Evolutionary conservation across 2,329 filamentous ascomycete species (phyloP).

Genomic region (Colletotrichum liaoningense): DNA sequence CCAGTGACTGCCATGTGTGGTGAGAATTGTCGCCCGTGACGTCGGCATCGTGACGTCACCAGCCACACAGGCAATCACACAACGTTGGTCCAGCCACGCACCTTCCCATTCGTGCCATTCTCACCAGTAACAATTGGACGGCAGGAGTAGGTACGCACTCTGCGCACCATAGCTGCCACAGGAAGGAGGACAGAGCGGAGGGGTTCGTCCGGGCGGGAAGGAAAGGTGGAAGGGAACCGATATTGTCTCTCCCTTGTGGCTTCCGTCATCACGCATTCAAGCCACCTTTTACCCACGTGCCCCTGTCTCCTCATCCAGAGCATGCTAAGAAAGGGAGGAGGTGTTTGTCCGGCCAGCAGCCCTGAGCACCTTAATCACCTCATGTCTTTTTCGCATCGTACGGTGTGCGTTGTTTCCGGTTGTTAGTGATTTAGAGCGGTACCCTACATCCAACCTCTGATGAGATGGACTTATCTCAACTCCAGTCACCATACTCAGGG

Average conservation of each 20-base stretch:
- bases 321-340: neutral
- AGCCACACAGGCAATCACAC: constrained; percentile 29
- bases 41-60: constrained; percentile 36
- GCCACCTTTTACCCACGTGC: neutral
- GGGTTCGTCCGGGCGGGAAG: constrained; percentile 12
- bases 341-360: neutral
- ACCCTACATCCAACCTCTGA: too few species aligned
- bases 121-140: neutral
- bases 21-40: constrained; percentile 10
- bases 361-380: neutral
- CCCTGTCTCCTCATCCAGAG: neutral
- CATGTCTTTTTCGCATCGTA: neutral
- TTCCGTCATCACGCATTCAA: neutral
- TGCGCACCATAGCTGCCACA: neutral
- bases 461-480: too few species aligned
- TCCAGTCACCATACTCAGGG: too few species aligned
- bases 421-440: too few species aligned
- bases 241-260: neutral
- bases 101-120: neutral
- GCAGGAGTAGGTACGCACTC: neutral
- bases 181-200: neutral
- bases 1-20: neutral
- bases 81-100: constrained; percentile 25
- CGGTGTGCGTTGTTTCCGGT: neutral
- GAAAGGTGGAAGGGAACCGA: neutral